A percentile compares a stretch with the other conserved stretches of the same genome.
phyloP scores from a whole-genome alignment of 2,329 filamentous ascomycete species.

The Dactylellina sp. region DNA sequence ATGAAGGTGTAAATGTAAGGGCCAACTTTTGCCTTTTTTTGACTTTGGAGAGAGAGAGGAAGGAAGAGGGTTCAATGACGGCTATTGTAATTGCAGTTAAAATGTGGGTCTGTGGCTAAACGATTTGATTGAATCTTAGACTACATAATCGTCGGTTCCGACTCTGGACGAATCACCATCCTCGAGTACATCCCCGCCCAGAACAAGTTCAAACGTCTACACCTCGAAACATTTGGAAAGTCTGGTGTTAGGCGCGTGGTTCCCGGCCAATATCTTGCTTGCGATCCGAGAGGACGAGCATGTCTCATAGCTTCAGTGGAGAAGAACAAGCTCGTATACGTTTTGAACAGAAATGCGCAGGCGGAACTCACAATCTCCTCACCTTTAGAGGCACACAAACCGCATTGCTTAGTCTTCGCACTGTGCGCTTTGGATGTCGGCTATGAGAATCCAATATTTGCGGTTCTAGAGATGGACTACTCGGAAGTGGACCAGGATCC shows the following conservation, averaged over 20 bases:
- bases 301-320: constrained; percentile 93
- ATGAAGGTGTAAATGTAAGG: constrained; percentile 54
- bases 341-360: constrained; percentile 93
- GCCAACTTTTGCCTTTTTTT: constrained; percentile 32
- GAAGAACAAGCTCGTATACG: constrained; percentile 99
- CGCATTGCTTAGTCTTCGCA: constrained; percentile 88
- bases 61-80: background rate
- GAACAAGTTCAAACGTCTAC: constrained; percentile 87
- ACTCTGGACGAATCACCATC: constrained; percentile 94
- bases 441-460: constrained; percentile 97
- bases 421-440: constrained; percentile 91
- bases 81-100: background rate
- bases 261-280: constrained; percentile 94
- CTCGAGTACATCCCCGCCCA: constrained; percentile 88
- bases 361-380: constrained; percentile 97
- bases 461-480: constrained; percentile 93
- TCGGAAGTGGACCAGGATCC: constrained; percentile 90
- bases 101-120: constrained; percentile 46
- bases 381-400: constrained; percentile 93
- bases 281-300: constrained; percentile 94
- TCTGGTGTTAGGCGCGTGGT: constrained; percentile 93
- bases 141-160: constrained; percentile 93
- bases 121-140: constrained; percentile 70
- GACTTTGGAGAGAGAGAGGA: constrained; percentile 14
- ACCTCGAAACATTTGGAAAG: constrained; percentile 98